Base-by-base conservation (phyloP, 139 green algal genomes). In the Dunaliella sp. region DNA sequence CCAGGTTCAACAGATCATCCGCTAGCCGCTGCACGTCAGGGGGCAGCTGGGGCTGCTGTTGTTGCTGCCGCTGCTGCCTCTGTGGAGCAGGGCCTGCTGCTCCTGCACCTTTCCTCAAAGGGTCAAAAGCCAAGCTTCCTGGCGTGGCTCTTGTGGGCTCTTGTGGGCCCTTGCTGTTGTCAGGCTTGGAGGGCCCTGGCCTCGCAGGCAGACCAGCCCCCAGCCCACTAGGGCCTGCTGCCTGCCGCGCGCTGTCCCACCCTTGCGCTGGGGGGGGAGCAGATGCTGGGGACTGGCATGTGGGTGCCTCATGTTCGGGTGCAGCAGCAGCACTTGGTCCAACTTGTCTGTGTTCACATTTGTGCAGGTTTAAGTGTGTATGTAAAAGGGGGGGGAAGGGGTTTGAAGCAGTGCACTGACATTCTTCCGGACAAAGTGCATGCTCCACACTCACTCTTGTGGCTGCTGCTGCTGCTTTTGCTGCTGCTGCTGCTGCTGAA, bases 1-100 rank as follows among this genome's bases (percentile, higher is more conserved):
- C 59, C 32, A 93, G 76, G 35, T 85, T 83, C 36, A 90, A 35
- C 1, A 93, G 38, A 30, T 93, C 91, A 37, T 93, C 88, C 72
- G 89, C 88, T n/a, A 93, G 75, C n/a, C 73, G 36, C 78, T 91
- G 86, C 0, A 89, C 85, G 3, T 91, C 83, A 30, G 88, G 79
- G 0, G 78, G 86, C n/a, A 91, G 36, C 38, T 83, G 33, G 37
- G 80, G 2, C 32, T 79, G 31, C 81, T 58, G 58, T 58, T 58
- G 81, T 31, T 84, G 80, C 7, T 35, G 26, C 36, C 36, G 36
- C 36, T 25, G 24, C 35, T 3, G 36, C 24, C 35, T 34, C 35
- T 1, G 12, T 81, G 76, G 76, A 38, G 76, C 24, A 74, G 58
- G 58, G 22, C 16, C 7, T 78, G 30, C 2, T 33, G 2, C 2